phyloP scores from a whole-genome alignment of 1,284 basidiomycete species.

The Serendipita sp. region DNA sequence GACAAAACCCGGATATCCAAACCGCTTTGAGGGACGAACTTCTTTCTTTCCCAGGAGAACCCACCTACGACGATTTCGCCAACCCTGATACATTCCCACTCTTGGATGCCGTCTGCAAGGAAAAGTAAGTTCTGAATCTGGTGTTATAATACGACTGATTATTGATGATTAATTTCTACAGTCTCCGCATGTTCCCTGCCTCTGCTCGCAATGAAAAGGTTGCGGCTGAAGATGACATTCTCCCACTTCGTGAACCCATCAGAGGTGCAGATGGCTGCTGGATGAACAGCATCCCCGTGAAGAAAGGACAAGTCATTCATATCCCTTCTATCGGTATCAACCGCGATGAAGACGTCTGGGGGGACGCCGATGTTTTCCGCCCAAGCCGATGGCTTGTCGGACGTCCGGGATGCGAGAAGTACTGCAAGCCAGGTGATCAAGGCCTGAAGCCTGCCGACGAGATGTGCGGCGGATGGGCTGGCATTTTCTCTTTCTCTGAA shows the following conservation, averaged over 20 bases:
- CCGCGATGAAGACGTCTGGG: constrained; percentile 25
- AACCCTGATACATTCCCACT: constrained; percentile 33
- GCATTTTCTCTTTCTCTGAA: constrained; percentile 26
- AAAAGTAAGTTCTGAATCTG: constrained; percentile 19
- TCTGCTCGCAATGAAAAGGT: constrained; percentile 20
- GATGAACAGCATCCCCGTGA: constrained; percentile 23
- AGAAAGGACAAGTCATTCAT: constrained; percentile 27
- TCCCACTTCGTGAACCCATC: constrained; percentile 30
- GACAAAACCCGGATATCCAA: constrained; percentile 33
- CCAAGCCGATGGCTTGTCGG: constrained; percentile 24
- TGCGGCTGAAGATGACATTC: constrained; percentile 27
- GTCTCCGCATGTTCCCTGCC: constrained; percentile 17
- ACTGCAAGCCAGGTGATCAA: constrained; percentile 3
- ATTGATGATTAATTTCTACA: constrained; percentile 2
- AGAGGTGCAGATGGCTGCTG: constrained; percentile 20
- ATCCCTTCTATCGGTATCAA: constrained; percentile 24
- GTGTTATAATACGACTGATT: background rate
- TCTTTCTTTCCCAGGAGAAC: constrained; percentile 14
- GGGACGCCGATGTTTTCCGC: constrained; percentile 28
- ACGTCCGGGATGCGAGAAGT: background rate
- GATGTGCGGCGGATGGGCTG: constrained; percentile 23
- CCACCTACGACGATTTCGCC: constrained; percentile 24
- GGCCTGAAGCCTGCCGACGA: constrained; percentile 14
- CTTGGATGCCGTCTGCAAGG: constrained; percentile 38
- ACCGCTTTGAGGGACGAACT: constrained; percentile 39